These are phyloP conservation scores for Solanum hybrid DNA, from an alignment of 305 asterid genomes.

Conservation along the genomic window DNA sequence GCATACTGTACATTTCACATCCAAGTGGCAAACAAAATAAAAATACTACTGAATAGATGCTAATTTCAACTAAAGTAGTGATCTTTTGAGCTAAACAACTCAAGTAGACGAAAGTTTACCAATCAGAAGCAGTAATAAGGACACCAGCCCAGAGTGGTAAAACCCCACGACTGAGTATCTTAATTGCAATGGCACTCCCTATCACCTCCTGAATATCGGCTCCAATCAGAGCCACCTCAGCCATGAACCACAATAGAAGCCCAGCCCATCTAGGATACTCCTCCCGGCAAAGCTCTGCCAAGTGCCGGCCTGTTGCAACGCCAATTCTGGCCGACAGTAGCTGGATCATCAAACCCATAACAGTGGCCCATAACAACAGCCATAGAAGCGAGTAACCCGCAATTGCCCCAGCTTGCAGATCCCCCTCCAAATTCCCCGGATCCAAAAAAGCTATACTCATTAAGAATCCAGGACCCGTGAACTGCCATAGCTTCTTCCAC, in stretches of 20 bases:
- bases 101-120: constrained; percentile 27
- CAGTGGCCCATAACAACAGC: constrained; percentile 87
- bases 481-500: constrained; percentile 61
- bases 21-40: neutral
- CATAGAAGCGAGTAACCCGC: constrained; percentile 84
- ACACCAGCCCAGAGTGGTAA: constrained; percentile 85
- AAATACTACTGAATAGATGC: neutral
- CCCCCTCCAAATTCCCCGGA: constrained; percentile 95
- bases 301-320: constrained; percentile 83
- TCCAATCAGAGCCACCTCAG: constrained; percentile 84
- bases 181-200: constrained; percentile 88
- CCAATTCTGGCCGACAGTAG: constrained; percentile 73
- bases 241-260: constrained; percentile 79
- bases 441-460: constrained; percentile 92
- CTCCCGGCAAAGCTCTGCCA: constrained; percentile 89
- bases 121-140: constrained; percentile 76
- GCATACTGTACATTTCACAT: neutral
- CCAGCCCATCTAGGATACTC: constrained; percentile 86
- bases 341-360: constrained; percentile 81
- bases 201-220: constrained; percentile 96
- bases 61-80: neutral
- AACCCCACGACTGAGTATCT: constrained; percentile 72
- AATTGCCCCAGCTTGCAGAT: constrained; percentile 90
- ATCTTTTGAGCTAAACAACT: neutral
- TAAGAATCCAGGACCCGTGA: constrained; percentile 86